phyloP scores from a whole-genome alignment of 495 filamentous ascomycete genomes.

The Talaromyces ruber region DNA sequence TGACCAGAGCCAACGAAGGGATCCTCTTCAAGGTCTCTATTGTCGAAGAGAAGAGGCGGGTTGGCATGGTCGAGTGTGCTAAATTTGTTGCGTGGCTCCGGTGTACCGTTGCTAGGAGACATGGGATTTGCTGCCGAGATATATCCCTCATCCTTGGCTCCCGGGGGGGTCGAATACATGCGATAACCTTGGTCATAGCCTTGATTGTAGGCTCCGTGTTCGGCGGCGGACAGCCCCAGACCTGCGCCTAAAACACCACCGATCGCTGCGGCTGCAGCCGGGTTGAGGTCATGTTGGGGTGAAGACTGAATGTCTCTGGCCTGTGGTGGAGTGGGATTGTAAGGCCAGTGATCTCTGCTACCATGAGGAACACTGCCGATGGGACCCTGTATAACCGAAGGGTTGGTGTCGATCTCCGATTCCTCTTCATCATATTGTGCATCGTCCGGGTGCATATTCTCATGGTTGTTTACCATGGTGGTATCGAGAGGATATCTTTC shows the following conservation, averaged over 20 bases:
- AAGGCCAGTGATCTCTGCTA: constrained; percentile 44
- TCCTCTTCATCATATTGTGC: constrained; percentile 33
- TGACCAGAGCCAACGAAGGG: constrained; percentile 48
- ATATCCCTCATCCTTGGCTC: constrained; percentile 77
- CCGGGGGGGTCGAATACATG: constrained; percentile 33
- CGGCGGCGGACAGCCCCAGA: constrained; percentile 18
- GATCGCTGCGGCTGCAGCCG: constrained; percentile 30
- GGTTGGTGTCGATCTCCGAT: constrained; percentile 70
- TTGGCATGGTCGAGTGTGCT: constrained; percentile 48
- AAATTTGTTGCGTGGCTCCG: constrained; percentile 52
- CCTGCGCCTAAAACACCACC: constrained; percentile 18
- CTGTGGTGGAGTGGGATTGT: constrained; percentile 39
- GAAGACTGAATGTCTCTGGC: constrained; percentile 29
- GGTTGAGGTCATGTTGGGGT: constrained; percentile 30
- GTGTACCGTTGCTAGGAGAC: constrained; percentile 47
- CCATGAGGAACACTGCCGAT: constrained; percentile 43
- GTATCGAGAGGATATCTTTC: constrained; percentile 28
- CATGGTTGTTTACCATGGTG: constrained; percentile 59
- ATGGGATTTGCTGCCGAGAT: constrained; percentile 72
- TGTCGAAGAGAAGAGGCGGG: constrained; percentile 47
- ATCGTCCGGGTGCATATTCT: constrained; percentile 46
- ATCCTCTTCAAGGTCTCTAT: constrained; percentile 54
- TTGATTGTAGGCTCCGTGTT: constrained; percentile 23
- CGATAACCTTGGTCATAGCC: constrained; percentile 34
- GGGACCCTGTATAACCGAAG: constrained; percentile 65